Evolutionary conservation across 2,329 filamentous ascomycete species (phyloP), one percentile per base, ranked within the genome.

Genomic region (Cladophialophora chaetospira): DNA sequence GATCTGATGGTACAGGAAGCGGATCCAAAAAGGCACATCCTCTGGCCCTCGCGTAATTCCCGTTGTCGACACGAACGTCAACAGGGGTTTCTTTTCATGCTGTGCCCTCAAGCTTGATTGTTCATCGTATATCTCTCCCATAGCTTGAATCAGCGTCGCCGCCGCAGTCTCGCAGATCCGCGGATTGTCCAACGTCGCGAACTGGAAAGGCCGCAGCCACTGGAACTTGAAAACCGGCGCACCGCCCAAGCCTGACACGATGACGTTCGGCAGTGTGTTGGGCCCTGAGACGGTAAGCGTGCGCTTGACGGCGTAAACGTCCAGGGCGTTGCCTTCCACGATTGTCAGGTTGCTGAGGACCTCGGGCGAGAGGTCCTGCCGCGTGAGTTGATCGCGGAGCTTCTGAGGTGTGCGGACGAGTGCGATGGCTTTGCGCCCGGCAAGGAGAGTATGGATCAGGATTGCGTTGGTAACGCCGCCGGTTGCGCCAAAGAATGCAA

Each of bases 401-500:
- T 82, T 83, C 3, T 71, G 63, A 1, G 80, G 79, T 1, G 71
- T 78, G 15, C 81, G 77, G 21, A 72, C 79, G 6, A 83, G 71
- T 8, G 79, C 79, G 8, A 43, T 52, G 43, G 71, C 72, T 54
- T 69, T 68, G 65, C 78, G 72, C 43, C 75, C 75, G 2, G 73
- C 73, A 25, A 72, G 68, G 38, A 82, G 71, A 4, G 78, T 69
- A 17, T 68, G 67, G 19, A 73, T 72, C 15, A 82, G 75, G 42
- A 73, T 72, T 25, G 73, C 65, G 43, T 75, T 70, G 31, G 74
- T 72, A 59, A 74, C 75, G 46, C 78, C 80, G 53, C 77, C 78
- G 19, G 79, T 82, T 21, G 79, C 77, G 44, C 80, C 80, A 60
- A 82, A 75, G 69, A 82, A 81, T 36, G 77, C 76, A 52, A 81